These are phyloP conservation scores for Lactuca sativa DNA, from an alignment of 129 eudicot species.

Conservation along the genomic window DNA sequence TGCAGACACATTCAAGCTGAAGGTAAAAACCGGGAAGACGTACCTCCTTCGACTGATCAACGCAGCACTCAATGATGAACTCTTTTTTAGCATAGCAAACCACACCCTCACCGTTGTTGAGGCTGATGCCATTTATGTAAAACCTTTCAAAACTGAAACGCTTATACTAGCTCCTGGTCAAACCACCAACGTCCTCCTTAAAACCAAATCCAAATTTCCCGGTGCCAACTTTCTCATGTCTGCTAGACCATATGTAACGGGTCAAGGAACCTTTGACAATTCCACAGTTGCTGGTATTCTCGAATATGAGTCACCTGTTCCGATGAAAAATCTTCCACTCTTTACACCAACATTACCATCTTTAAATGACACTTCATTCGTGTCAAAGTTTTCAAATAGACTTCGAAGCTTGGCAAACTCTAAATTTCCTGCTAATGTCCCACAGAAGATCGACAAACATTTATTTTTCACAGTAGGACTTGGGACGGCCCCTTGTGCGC, in stretches of 20 bases:
- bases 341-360: slow-evolving; percentile 34
- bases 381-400: slow-evolving; percentile 14
- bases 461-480: slow-evolving; percentile 37
- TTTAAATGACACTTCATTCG: slow-evolving; percentile 35
- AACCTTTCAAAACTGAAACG: slow-evolving; percentile 40
- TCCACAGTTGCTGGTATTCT: slow-evolving; percentile 40
- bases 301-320: slow-evolving; percentile 15
- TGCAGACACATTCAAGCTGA: slow-evolving; percentile 38
- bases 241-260: slow-evolving; percentile 25
- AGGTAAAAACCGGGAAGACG: slow-evolving; percentile 37
- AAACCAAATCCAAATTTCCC: slow-evolving; percentile 43
- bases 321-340: slow-evolving; percentile 22
- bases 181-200: slow-evolving; percentile 58
- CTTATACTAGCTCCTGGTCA: slow-evolving; percentile 57
- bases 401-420: slow-evolving; percentile 34
- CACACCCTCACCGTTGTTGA: slow-evolving; percentile 43
- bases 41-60: slow-evolving; percentile 42
- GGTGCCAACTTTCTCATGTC: slow-evolving; percentile 30
- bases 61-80: slow-evolving; percentile 2
- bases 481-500: slow-evolving; percentile 33
- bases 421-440: slow-evolving; percentile 33
- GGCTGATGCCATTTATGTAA: slow-evolving; percentile 38
- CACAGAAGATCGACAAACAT: slow-evolving; percentile 30
- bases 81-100: slow-evolving; percentile 40
- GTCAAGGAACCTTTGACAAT: slow-evolving; percentile 33